A percentile compares a stretch with the other conserved stretches of the same genome.
phyloP scores from a whole-genome alignment of 2,329 filamentous ascomycete genomes.

The Arthrobotrys conoides region DNA sequence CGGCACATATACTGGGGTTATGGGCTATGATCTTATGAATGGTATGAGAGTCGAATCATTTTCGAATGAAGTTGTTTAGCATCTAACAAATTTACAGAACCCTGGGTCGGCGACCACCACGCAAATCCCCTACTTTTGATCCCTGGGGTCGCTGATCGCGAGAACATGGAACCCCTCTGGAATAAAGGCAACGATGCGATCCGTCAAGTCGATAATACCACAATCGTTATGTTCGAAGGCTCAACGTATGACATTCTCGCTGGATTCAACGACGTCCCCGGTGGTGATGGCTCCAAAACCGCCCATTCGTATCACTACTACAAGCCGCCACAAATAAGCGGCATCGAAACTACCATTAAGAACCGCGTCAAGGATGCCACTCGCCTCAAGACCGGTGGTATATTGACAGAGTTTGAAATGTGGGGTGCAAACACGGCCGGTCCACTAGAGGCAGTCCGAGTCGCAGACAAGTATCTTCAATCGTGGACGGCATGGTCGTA shows the following conservation, averaged over 20 bases:
- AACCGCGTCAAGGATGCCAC: slow-evolving; percentile 56
- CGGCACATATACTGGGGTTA: slow-evolving; percentile 36
- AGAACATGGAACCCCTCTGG: slow-evolving; percentile 55
- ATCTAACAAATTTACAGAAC: slow-evolving; percentile 32
- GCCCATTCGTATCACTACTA: slow-evolving; percentile 60
- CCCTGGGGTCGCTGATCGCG: slow-evolving; percentile 46
- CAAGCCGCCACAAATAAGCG: slow-evolving; percentile 53
- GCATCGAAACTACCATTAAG: slow-evolving; percentile 56
- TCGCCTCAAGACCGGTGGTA: slow-evolving; percentile 44
- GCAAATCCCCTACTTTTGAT: slow-evolving; percentile 54
- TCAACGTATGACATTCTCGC: slow-evolving; percentile 54
- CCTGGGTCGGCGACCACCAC: slow-evolving; percentile 58
- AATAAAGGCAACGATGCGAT: slow-evolving; percentile 60
- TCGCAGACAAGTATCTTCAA: slow-evolving; percentile 54
- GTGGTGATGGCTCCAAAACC: slow-evolving; percentile 57
- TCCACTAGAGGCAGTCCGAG: slow-evolving; percentile 40
- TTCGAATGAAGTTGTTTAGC: neutral
- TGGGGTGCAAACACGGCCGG: slow-evolving; percentile 32
- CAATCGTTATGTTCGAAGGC: slow-evolving; percentile 59
- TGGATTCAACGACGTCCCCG: slow-evolving; percentile 59
- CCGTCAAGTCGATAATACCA: slow-evolving; percentile 49
- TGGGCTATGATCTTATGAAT: slow-evolving; percentile 61
- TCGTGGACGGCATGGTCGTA: slow-evolving; percentile 59
- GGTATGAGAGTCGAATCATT: slow-evolving; percentile 15
- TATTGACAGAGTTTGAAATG: slow-evolving; percentile 52